Percentiles rank a stretch among this genome's conserved stretches.
Evolutionary conservation across 768 basidiomycete species (phyloP).

Genomic region (Lentinula boryana): DNA sequence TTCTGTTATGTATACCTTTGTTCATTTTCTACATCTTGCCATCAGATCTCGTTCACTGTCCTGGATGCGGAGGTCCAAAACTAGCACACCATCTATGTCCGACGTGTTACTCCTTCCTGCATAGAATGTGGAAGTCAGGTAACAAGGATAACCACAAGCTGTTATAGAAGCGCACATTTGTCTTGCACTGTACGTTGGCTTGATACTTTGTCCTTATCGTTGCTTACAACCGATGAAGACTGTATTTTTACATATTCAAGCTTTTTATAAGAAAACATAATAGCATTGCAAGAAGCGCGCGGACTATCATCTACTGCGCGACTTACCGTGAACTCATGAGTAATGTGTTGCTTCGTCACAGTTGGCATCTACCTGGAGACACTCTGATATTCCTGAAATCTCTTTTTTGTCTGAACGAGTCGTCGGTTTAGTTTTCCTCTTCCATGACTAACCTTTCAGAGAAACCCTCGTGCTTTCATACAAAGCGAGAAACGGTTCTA

Average conservation of each 20-base stretch:
- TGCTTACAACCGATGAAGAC: neutral
- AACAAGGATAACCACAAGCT: slow-evolving; percentile 25
- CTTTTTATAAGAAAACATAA: neutral
- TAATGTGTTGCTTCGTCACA: no score
- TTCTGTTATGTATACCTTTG: neutral
- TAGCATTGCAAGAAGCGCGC: no score
- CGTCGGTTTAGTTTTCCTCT: no score
- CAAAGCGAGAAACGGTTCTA: no score
- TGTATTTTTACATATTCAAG: neutral
- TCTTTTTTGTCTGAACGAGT: no score
- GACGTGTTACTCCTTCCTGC: slow-evolving; percentile 70
- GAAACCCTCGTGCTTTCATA: no score
- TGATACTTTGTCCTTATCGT: neutral
- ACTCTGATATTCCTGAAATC: no score
- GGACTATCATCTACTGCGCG: no score
- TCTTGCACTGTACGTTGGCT: neutral
- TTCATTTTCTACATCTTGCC: neutral
- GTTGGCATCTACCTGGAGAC: no score
- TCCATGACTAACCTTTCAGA: no score
- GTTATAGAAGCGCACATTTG: slow-evolving; percentile 18
- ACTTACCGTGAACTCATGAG: no score
- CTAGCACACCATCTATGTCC: slow-evolving; percentile 86
- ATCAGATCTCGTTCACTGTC: slow-evolving; percentile 84
- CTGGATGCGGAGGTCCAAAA: slow-evolving; percentile 85
- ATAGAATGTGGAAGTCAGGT: slow-evolving; percentile 55